Evolutionary conservation across 179 eudicot genomes (phyloP).

Genomic region (Vitellaria paradoxa): DNA sequence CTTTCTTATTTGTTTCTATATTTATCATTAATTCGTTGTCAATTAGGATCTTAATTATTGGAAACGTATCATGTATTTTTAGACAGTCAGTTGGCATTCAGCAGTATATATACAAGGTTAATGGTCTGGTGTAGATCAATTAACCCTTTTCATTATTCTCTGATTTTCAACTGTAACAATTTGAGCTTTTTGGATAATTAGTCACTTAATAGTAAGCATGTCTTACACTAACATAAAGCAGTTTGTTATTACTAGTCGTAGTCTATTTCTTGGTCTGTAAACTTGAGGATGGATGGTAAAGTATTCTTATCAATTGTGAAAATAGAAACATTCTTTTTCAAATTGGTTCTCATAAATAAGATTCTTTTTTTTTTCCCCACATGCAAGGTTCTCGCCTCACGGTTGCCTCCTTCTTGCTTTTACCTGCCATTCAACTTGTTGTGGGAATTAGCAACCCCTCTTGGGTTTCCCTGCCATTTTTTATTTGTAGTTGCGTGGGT

Average conservation of each 20-base stretch:
- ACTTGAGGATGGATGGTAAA: constrained; percentile 9
- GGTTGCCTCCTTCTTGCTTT: constrained; percentile 78
- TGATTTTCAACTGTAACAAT: no score
- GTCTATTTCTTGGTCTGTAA: background rate
- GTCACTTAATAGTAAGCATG: background rate
- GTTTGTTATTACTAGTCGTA: background rate
- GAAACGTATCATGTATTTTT: no score
- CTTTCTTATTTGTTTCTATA: no score
- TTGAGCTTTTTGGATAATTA: background rate
- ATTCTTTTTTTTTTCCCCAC: constrained; percentile 23
- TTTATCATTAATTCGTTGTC: no score
- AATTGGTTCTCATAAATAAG: background rate
- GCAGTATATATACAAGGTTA: no score
- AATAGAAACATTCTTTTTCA: background rate
- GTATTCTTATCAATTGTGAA: background rate
- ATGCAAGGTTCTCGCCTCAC: constrained; percentile 68
- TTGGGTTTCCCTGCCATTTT: constrained; percentile 96
- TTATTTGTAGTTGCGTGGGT: constrained; percentile 91
- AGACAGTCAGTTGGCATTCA: no score
- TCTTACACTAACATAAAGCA: no score
- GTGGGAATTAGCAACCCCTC: constrained; percentile 95
- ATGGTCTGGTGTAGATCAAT: no score
- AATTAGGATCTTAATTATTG: no score
- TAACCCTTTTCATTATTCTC: no score
- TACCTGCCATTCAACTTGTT: constrained; percentile 83